These are phyloP conservation scores for Entonaema liquescens DNA, from an alignment of 495 filamentous ascomycete species.

Conservation along the genomic window DNA sequence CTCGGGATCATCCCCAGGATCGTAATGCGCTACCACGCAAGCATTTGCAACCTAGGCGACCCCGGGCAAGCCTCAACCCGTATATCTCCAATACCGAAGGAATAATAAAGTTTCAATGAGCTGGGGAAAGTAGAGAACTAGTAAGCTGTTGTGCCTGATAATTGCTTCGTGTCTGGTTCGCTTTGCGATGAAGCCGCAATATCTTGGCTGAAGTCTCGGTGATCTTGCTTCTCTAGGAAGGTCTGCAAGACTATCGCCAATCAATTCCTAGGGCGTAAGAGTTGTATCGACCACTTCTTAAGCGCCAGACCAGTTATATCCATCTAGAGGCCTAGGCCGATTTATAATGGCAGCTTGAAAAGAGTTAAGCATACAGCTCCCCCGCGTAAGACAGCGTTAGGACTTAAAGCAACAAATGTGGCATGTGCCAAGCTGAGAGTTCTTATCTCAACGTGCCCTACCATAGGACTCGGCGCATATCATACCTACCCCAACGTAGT, in stretches of 20 bases:
- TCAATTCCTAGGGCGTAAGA: conserved; percentile 8
- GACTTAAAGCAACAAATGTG: conserved; percentile 9
- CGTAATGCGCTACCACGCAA: conserved; percentile 15
- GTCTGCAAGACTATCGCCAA: conserved; percentile 29
- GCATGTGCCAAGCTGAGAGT: conserved; percentile 32
- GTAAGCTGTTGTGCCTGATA: conserved; percentile 13
- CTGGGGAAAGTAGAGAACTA: background rate
- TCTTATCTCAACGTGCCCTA: conserved; percentile 27
- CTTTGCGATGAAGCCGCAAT: conserved; percentile 7
- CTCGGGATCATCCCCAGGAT: conserved; percentile 21
- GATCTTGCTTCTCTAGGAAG: conserved; percentile 46
- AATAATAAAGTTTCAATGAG: conserved; percentile 5
- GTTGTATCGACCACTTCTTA: conserved; percentile 23
- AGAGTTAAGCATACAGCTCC: background rate
- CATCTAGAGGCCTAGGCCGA: conserved; percentile 12
- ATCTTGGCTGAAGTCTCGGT: conserved; percentile 26
- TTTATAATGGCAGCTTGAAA: conserved; percentile 4
- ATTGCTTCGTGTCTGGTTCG: conserved; percentile 26
- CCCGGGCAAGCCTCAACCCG: background rate
- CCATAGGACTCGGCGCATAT: conserved; percentile 11
- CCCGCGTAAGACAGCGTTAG: background rate
- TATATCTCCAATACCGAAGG: background rate
- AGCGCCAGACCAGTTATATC: conserved; percentile 9
- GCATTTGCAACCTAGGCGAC: background rate
- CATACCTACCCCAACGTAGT: background rate